Conservation (phyloP, 306 rosid species). For the Psophocarpus tetragonolobus region DNA sequence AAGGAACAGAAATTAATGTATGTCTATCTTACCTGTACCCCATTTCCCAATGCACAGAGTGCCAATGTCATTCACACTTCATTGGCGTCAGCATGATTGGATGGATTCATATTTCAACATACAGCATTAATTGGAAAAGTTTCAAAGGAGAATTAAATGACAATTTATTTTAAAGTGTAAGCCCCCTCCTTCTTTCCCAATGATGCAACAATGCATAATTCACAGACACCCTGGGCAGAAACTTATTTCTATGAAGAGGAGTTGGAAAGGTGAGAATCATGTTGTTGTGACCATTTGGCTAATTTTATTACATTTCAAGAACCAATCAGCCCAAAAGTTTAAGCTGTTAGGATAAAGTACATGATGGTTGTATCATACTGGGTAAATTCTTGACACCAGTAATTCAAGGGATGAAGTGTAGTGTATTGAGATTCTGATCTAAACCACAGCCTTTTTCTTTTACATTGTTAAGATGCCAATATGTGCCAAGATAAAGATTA, state of each 20-base stretch:
- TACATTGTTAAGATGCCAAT: background rate
- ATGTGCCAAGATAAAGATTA: background rate
- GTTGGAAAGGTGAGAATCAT: background rate
- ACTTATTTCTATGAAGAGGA: background rate
- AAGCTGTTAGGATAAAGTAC: background rate
- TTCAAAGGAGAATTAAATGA: background rate
- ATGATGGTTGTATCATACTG: background rate
- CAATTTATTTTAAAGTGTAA: background rate
- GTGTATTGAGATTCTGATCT: conserved; percentile 8
- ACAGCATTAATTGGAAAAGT: conserved; percentile 14
- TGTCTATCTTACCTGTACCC: background rate
- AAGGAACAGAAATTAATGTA: conserved; percentile 9
- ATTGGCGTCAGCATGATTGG: background rate
- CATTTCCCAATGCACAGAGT: background rate
- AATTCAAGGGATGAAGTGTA: background rate
- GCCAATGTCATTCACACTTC: background rate
- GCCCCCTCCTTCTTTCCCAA: too few species aligned
- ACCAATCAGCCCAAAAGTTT: background rate
- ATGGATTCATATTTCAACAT: conserved; percentile 6
- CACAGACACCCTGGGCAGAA: background rate
- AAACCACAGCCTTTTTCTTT: background rate
- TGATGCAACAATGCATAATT: background rate
- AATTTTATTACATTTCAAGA: conserved; percentile 9
- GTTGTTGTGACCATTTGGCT: background rate
- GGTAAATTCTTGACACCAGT: background rate